Evolutionary conservation across 768 basidiomycete species (phyloP), one percentile per base, ranked within the genome.

Genomic region (Tulasnella sp.): DNA sequence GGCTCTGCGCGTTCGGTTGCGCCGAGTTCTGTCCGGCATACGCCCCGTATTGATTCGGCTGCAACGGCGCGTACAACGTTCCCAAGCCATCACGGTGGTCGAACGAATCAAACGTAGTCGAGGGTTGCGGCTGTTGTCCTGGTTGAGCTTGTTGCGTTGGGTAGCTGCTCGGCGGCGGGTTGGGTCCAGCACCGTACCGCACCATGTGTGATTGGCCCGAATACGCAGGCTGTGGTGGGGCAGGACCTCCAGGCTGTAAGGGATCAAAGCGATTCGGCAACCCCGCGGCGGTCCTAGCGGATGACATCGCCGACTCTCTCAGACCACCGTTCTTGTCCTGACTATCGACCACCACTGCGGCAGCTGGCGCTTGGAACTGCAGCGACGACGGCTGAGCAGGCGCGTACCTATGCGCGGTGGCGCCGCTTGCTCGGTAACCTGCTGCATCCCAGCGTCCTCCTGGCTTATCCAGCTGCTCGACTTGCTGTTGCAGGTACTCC

Each of bases 401-500:
- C 19, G 77, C 77, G 70, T 78, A 78, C 34, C 77, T 22, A 25
- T 72, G 72, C 38, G 77, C 25, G 11, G 17, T 14, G 37, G 29
- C 31, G 22, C 73, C 73, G 19, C 54, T 29, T 15, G 40, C 15
- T 5, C 40, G 71, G 29, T 74, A 67, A 17, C 2, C 34, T 34
- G 34, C 31, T n/a, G 8, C 29, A 5, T 38, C 73, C 75, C 67
- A 76, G n/a, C 67, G 75, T 9, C 67, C 75, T 52, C 42, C 42
- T 12, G 25, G 2, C 36, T 15, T 25, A 36, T 39, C 71, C 71
- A 72, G 14, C 58, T 36, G 58, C 75, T 76, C 93, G 0, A 94
- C 96, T 81, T 98, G 96, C 82, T 97, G 95, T 79, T 97, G 94
- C 70, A 99, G 83, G 81, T 89, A 93, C 82, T 97, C 96, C 40